These are phyloP conservation scores for Syncephalastrum racemosum DNA, from an alignment of 371 early-diverging fungal genomes.

Conservation along the genomic window DNA sequence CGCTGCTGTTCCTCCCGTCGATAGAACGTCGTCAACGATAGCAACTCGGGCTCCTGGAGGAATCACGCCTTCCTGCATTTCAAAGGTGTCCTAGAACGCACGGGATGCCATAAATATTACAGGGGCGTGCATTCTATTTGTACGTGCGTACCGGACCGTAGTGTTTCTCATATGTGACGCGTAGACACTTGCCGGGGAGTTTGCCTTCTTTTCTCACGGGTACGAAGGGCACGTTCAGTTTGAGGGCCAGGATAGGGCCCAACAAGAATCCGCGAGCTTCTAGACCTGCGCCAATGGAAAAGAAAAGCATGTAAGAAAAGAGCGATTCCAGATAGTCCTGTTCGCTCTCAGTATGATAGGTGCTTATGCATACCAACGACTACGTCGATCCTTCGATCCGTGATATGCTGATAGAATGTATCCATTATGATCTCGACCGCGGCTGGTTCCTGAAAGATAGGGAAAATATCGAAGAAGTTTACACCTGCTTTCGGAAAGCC, in stretches of 20 bases:
- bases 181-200: slow-evolving; percentile 4
- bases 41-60: slow-evolving; percentile 2
- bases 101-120: neutral
- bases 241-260: slow-evolving; percentile 2
- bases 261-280: slow-evolving; percentile 11
- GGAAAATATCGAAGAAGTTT: slow-evolving; percentile 8
- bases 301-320: too few relatives aligned
- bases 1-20: slow-evolving; percentile 13
- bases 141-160: slow-evolving; percentile 7
- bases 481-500: slow-evolving; percentile 10
- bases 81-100: slow-evolving; percentile 3
- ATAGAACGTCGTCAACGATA: slow-evolving; percentile 10
- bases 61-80: slow-evolving; percentile 8
- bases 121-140: neutral
- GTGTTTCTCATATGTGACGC: slow-evolving; percentile 9
- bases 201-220: slow-evolving; percentile 13
- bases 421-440: neutral
- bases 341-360: too few relatives aligned
- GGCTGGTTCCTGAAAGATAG: slow-evolving; percentile 5
- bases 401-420: slow-evolving; percentile 3
- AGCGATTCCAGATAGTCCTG: too few relatives aligned
- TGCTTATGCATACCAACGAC: slow-evolving; percentile 1
- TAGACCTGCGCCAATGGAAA: neutral
- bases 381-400: slow-evolving; percentile 3
- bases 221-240: slow-evolving; percentile 4